These are phyloP conservation scores for Diaporthe caulivora DNA, from an alignment of 2,329 filamentous ascomycete genomes.

Conservation along the genomic window DNA sequence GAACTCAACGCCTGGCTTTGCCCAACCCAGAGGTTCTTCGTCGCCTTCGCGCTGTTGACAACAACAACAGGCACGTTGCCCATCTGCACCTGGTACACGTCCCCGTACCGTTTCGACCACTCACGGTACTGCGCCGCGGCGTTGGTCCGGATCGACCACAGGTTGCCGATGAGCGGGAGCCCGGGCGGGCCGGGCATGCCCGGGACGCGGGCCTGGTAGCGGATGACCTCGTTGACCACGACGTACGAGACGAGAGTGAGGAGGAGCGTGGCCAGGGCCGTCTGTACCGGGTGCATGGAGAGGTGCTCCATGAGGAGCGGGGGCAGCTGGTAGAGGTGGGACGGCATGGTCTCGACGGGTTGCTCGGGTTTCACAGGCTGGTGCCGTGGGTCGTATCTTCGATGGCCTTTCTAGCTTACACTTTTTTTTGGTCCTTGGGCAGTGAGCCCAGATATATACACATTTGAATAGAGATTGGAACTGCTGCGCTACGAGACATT, in stretches of 20 bases:
- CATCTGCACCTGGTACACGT: slow-evolving; percentile 51
- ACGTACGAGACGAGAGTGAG: slow-evolving; percentile 57
- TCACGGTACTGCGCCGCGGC: slow-evolving; percentile 65
- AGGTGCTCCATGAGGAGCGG: neutral
- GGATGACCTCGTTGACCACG: slow-evolving; percentile 62
- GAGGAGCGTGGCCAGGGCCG: neutral
- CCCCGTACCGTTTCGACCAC: slow-evolving; percentile 47
- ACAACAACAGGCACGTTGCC: slow-evolving; percentile 71
- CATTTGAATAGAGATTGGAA: no score
- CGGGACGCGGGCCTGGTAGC: slow-evolving; percentile 57
- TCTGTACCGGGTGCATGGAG: slow-evolving; percentile 8
- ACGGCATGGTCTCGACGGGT: neutral
- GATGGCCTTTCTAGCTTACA: neutral
- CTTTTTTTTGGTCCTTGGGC: neutral
- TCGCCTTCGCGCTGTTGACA: slow-evolving; percentile 75
- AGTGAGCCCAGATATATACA: neutral
- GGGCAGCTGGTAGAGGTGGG: slow-evolving; percentile 3
- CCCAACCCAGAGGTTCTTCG: slow-evolving; percentile 74
- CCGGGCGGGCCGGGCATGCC: slow-evolving; percentile 62
- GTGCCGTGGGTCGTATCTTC: neutral
- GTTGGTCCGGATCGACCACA: slow-evolving; percentile 66
- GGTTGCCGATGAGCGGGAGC: slow-evolving; percentile 66
- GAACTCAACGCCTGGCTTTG: slow-evolving; percentile 76
- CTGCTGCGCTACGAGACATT: neutral
- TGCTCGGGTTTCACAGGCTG: neutral